Evolutionary conservation across 1,284 basidiomycete genomes (phyloP).

Genomic region (Entoloma clypeatum): DNA sequence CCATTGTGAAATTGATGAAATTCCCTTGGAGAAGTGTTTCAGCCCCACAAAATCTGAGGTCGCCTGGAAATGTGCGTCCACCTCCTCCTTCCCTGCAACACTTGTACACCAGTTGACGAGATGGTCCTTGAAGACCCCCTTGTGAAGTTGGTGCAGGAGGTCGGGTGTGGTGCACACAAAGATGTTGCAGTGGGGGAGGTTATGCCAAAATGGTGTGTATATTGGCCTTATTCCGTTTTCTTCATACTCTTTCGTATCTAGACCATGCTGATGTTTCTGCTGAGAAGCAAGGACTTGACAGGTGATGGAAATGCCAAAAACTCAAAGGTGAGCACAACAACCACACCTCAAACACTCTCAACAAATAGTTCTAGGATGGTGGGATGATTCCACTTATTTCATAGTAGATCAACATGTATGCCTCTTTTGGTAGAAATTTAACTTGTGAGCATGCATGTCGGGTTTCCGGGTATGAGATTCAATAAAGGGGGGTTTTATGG

Average conservation of each 20-base stretch:
- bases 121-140: constrained; percentile 29
- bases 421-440: too few species aligned
- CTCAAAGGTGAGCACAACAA: too few species aligned
- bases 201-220: constrained; percentile 24
- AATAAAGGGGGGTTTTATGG: too few species aligned
- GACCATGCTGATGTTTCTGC: too few species aligned
- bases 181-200: constrained; percentile 26
- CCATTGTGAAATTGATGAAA: constrained; percentile 19
- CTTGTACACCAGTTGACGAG: constrained; percentile 20
- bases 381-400: too few species aligned
- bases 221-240: constrained; percentile 5
- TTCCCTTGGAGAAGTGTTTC: constrained; percentile 23
- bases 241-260: constrained; percentile 3
- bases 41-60: constrained; percentile 19
- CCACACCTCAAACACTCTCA: too few species aligned
- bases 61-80: constrained; percentile 22
- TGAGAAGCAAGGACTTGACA: too few species aligned
- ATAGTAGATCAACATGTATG: too few species aligned
- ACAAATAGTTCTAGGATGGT: too few species aligned
- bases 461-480: too few species aligned
- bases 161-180: constrained; percentile 23
- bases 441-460: too few species aligned
- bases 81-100: constrained; percentile 15
- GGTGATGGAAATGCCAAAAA: too few species aligned
- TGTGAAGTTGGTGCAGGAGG: constrained; percentile 30